Evolutionary conservation across 768 basidiomycete genomes (phyloP).

Genomic region (Botryobasidium botryosum): DNA sequence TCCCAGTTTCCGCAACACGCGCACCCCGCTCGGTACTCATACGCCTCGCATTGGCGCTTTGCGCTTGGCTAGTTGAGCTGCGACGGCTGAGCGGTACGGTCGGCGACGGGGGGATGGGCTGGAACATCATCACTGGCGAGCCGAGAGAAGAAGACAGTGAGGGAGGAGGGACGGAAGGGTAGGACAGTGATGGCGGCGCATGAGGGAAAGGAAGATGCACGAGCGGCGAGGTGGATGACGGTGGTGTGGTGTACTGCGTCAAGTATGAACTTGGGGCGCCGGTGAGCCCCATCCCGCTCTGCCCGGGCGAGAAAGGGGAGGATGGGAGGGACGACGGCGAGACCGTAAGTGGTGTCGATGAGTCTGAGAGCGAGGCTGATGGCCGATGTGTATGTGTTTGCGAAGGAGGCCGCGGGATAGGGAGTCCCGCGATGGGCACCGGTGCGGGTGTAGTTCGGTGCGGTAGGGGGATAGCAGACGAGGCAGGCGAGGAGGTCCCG

Average conservation of each 20-base stretch:
- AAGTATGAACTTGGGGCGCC: constrained; percentile 24
- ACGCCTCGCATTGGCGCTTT: constrained; percentile 21
- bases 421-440: constrained; percentile 15
- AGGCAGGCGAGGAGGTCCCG: constrained; percentile 39
- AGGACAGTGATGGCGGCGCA: constrained; percentile 37
- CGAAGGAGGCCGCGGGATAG: constrained; percentile 12
- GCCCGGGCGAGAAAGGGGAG: constrained; percentile 30
- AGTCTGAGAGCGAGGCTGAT: constrained; percentile 13
- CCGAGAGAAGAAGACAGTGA: constrained; percentile 66
- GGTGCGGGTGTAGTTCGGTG: constrained; percentile 29
- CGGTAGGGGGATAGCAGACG: constrained; percentile 26
- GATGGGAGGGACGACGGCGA: constrained; percentile 30
- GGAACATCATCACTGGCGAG: constrained; percentile 44
- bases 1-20: constrained; percentile 52
- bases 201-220: constrained; percentile 19
- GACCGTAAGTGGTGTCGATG: neutral
- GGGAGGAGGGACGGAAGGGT: constrained; percentile 72
- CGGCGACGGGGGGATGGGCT: constrained; percentile 22
- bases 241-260: constrained; percentile 59
- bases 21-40: constrained; percentile 46
- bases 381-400: constrained; percentile 18
- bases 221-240: constrained; percentile 37
- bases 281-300: constrained; percentile 1
- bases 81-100: constrained; percentile 17
- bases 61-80: constrained; percentile 26